These are phyloP conservation scores for Ceratopteris richardii DNA, from an alignment of 75 land plant genomes.

Conservation along the genomic window DNA sequence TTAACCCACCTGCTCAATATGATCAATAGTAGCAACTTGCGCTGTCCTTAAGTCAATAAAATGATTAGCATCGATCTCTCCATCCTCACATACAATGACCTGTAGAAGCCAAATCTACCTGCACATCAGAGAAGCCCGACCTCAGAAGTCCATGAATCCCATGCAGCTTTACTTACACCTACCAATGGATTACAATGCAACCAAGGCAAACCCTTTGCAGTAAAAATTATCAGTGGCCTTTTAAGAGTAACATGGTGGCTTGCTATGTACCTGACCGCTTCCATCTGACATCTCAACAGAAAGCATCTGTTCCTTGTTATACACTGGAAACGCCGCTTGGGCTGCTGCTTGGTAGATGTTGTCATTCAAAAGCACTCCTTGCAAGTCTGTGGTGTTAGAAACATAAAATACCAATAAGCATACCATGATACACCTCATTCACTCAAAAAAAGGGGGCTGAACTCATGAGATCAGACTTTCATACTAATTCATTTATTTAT, in stretches of 20 bases:
- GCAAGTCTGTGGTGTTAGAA: constrained; percentile 45
- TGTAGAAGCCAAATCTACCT: constrained; percentile 36
- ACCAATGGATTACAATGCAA: background rate
- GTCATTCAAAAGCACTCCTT: constrained; percentile 45
- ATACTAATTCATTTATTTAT: too few species aligned
- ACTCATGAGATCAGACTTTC: too few species aligned
- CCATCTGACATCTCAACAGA: constrained; percentile 62
- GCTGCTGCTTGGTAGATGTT: constrained; percentile 59
- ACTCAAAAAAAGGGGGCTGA: too few species aligned
- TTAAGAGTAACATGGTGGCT: background rate
- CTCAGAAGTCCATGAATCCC: constrained; percentile 24
- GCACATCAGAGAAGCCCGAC: constrained; percentile 27
- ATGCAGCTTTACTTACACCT: background rate
- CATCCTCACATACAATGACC: constrained; percentile 69
- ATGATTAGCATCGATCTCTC: constrained; percentile 48
- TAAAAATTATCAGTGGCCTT: background rate
- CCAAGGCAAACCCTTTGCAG: background rate
- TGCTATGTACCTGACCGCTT: constrained; percentile 57
- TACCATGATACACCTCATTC: too few species aligned
- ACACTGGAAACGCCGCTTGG: constrained; percentile 67
- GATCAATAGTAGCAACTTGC: constrained; percentile 82
- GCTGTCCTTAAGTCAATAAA: constrained; percentile 89
- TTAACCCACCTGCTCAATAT: constrained; percentile 95
- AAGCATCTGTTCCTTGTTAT: constrained; percentile 74
- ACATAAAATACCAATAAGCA: too few species aligned